Percentiles rank a stretch among this genome's conserved stretches.
Conservation (phyloP, 495 filamentous ascomycete genomes). For the Neurospora pannonica region DNA sequence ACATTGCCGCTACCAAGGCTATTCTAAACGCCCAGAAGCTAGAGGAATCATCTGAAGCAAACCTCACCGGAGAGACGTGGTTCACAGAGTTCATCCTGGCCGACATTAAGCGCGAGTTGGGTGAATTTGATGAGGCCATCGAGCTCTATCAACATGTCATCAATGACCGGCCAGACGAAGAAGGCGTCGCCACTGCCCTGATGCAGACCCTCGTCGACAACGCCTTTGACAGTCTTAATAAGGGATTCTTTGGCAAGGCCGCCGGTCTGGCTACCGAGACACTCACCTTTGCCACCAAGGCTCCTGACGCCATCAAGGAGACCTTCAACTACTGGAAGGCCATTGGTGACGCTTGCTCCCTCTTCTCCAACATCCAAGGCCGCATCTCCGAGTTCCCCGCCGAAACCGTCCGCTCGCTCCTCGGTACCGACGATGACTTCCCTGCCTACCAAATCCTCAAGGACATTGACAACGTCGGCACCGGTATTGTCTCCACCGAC, state of each 20-base stretch:
- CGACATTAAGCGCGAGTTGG: constrained; percentile 84
- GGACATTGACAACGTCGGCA: constrained; percentile 63
- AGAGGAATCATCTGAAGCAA: constrained; percentile 42
- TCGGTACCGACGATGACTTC: constrained; percentile 42
- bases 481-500: constrained; percentile 33
- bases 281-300: constrained; percentile 27
- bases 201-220: constrained; percentile 79
- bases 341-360: constrained; percentile 75
- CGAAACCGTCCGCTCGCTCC: constrained; percentile 42
- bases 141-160: constrained; percentile 65
- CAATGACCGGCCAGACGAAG: constrained; percentile 54
- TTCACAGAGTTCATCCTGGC: constrained; percentile 96
- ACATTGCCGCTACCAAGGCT: constrained; percentile 85
- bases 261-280: constrained; percentile 48
- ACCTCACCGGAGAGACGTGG: constrained; percentile 58
- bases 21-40: constrained; percentile 70
- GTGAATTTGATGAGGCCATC: constrained; percentile 78
- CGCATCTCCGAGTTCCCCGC: constrained; percentile 50
- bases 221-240: constrained; percentile 65
- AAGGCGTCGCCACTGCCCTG: constrained; percentile 76
- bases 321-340: constrained; percentile 96
- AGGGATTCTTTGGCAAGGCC: constrained; percentile 75
- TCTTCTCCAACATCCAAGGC: constrained; percentile 70
- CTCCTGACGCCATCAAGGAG: constrained; percentile 33
- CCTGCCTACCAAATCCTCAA: constrained; percentile 51